Base-by-base conservation (phyloP, 2,329 filamentous ascomycete species). In the Pseudogymnoascus verrucosus region DNA sequence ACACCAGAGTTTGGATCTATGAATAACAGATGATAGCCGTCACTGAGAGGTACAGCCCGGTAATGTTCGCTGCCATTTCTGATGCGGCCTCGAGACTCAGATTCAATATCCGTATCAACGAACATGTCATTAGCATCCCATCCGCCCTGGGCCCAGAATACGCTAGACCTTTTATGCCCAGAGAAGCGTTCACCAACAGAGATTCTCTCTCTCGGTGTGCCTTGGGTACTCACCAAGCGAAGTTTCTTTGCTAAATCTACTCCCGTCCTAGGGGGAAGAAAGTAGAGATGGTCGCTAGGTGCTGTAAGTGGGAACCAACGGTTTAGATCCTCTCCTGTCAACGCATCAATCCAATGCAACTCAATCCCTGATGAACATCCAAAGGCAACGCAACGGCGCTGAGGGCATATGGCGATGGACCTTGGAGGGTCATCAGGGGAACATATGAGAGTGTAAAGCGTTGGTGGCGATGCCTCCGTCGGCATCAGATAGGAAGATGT, bases 331-430 rank as follows among this genome's bases (percentile, higher is more conserved):
- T 81, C 78, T 11, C 76, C 74, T 3, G 78, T 79, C 61, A 78
- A 67, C 64, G 75, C 77, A 71, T 80, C 77, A 61, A 79, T 74
- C 71, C 84, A 89, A 70, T 87, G 84, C 40, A 89, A 75, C 69
- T 89, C 86, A 62, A 89, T 83, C 1, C 85, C 83, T 6, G 80
- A 78, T 11, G 80, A 79, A 66, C 84, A 87, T 12, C 86, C 86
- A 75, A 88, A 89, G 7, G 85, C 86, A 36, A 88, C 82, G 67
- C 84, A 88, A 61, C 80, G 79, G 54, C 84, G 79, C 64, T 86
- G 82, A n/a, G 86, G 86, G 67, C 83, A 88, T 36, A 89, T 82
- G 0, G 86, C 82, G 8, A 89, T 80, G 40, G 84, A 87, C n/a
- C 83, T 80, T 11, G 87, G 86, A 14, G 83, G 83, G 66, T 88